Evolutionary conservation across 2,329 filamentous ascomycete genomes (phyloP).

Genomic region (Alternaria gaisen): DNA sequence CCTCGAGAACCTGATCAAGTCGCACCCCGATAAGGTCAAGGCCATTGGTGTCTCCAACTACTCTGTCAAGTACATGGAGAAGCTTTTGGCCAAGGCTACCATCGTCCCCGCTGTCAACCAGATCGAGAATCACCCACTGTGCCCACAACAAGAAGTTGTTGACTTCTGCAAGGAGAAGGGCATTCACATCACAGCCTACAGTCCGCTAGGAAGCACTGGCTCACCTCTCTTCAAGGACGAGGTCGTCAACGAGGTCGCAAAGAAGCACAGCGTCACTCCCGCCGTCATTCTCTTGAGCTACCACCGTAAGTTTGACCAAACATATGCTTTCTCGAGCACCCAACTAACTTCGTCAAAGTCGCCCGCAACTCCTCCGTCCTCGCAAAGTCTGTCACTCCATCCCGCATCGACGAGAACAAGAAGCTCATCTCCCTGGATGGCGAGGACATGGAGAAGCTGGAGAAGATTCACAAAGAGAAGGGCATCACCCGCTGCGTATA

Average conservation of each 20-base stretch:
- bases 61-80: constrained; percentile 58
- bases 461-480: constrained; percentile 57
- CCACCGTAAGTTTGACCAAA: constrained; percentile 64
- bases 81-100: constrained; percentile 66
- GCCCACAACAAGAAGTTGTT: constrained; percentile 76
- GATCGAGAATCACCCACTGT: constrained; percentile 76
- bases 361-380: constrained; percentile 74
- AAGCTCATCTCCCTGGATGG: constrained; percentile 71
- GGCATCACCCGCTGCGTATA: constrained; percentile 59
- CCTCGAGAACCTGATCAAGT: constrained; percentile 69
- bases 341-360: constrained; percentile 57
- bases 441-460: constrained; percentile 66
- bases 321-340: background rate
- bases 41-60: constrained; percentile 62
- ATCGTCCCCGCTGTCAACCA: constrained; percentile 74
- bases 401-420: constrained; percentile 74
- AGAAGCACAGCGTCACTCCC: constrained; percentile 59
- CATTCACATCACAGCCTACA: constrained; percentile 77
- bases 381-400: constrained; percentile 74
- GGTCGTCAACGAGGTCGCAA: constrained; percentile 57
- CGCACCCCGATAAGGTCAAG: constrained; percentile 57
- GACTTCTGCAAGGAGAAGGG: constrained; percentile 73
- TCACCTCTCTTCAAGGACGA: constrained; percentile 59
- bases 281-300: constrained; percentile 74
- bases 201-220: constrained; percentile 59